Percentiles rank a stretch among this genome's conserved stretches.
Evolutionary conservation across 2,329 filamentous ascomycete genomes (phyloP).

Genomic region (Paecilomyces formosus): DNA sequence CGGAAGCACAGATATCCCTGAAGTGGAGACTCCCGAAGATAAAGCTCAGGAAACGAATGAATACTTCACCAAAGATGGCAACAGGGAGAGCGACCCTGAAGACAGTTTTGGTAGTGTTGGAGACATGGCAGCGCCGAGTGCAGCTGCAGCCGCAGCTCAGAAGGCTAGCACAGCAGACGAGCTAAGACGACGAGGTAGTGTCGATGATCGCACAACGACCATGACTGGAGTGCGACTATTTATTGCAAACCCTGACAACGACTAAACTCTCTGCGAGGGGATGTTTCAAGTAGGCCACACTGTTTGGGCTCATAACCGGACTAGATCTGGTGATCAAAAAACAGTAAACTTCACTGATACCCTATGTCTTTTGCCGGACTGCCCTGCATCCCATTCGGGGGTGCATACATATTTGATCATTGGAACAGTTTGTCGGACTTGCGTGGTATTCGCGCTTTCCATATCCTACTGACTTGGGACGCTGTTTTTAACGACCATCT

Average conservation of each 20-base stretch:
- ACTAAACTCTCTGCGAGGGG: slow-evolving; percentile 14
- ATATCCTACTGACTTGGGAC: background rate
- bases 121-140: slow-evolving; percentile 41
- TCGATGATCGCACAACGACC: slow-evolving; percentile 42
- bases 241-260: slow-evolving; percentile 41
- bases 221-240: slow-evolving; percentile 40
- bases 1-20: slow-evolving; percentile 33
- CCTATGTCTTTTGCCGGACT: background rate
- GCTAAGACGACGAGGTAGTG: slow-evolving; percentile 39
- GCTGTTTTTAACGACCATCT: background rate
- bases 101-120: slow-evolving; percentile 49
- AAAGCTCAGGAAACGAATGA: slow-evolving; percentile 20
- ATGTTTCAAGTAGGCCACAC: background rate
- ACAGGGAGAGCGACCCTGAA: slow-evolving; percentile 35
- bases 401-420: background rate
- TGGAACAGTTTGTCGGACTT: background rate
- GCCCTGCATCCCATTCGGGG: background rate
- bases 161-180: slow-evolving; percentile 38
- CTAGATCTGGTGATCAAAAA: background rate
- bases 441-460: background rate
- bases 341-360: background rate
- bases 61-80: slow-evolving; percentile 19
- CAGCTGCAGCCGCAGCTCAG: slow-evolving; percentile 28
- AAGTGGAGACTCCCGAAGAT: slow-evolving; percentile 29
- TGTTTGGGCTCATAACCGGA: background rate